phyloP scores from a whole-genome alignment of 306 rosid genomes.

The Medicago truncatula region MtrunA17r5.0-ANR NC_053042.1:50140001-50140500 shows the following conservation, averaged over 20 bases:
- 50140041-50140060: constrained; percentile 20
- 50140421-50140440: background rate
- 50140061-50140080: background rate
- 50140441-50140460: constrained; percentile 24
- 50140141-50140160: too few species aligned
- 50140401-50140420: constrained; percentile 18
- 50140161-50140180: too few species aligned
- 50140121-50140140: too few species aligned
- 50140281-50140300: constrained; percentile 9
- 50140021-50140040: constrained; percentile 31
- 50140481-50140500: constrained; percentile 64
- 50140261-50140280: constrained; percentile 22
- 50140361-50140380: background rate
- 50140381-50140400: background rate
- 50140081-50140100: too few species aligned
- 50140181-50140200: too few species aligned
- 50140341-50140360: constrained; percentile 11
- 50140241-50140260: constrained; percentile 1
- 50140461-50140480: constrained; percentile 67
- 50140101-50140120: too few species aligned
- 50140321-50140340: constrained; percentile 19
- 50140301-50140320: constrained; percentile 4
- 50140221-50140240: constrained; percentile 15
- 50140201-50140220: background rate
- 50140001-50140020: constrained; percentile 24